Percentiles rank a stretch among this genome's conserved stretches.
Conservation (phyloP, 495 filamentous ascomycete genomes). For the Penicillium malachiteum region DNA sequence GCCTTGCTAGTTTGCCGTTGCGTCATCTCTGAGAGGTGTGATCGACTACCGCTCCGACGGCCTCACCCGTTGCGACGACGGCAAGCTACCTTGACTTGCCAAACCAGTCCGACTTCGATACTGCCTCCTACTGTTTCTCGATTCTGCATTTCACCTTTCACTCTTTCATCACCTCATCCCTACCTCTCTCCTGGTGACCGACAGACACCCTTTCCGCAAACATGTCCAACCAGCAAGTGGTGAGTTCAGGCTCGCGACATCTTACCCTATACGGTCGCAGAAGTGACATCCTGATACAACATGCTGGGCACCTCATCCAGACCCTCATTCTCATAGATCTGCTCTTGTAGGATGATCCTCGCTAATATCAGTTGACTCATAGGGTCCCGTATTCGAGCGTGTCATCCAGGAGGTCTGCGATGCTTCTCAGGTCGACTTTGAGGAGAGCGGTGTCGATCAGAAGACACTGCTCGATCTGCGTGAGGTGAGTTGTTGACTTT, state of each 20-base stretch:
- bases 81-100: conserved; percentile 12
- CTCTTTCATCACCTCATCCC: background rate
- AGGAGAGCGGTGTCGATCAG: conserved; percentile 90
- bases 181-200: background rate
- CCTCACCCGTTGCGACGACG: conserved; percentile 28
- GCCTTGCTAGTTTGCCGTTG: background rate
- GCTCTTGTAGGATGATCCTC: conserved; percentile 7
- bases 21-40: conserved; percentile 13
- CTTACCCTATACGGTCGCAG: conserved; percentile 14
- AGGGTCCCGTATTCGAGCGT: conserved; percentile 81
- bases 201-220: conserved; percentile 5
- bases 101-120: background rate
- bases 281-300: background rate
- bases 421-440: conserved; percentile 88
- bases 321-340: background rate
- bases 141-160: background rate
- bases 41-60: conserved; percentile 23
- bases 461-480: conserved; percentile 79
- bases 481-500: conserved; percentile 57
- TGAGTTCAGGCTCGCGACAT: conserved; percentile 45
- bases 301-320: background rate
- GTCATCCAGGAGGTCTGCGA: conserved; percentile 92
- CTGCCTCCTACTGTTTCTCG: no score
- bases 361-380: conserved; percentile 36
- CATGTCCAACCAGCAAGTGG: conserved; percentile 67